Conservation (phyloP, 2,329 filamentous ascomycete species). For the Aspergillus sp. region DNA sequence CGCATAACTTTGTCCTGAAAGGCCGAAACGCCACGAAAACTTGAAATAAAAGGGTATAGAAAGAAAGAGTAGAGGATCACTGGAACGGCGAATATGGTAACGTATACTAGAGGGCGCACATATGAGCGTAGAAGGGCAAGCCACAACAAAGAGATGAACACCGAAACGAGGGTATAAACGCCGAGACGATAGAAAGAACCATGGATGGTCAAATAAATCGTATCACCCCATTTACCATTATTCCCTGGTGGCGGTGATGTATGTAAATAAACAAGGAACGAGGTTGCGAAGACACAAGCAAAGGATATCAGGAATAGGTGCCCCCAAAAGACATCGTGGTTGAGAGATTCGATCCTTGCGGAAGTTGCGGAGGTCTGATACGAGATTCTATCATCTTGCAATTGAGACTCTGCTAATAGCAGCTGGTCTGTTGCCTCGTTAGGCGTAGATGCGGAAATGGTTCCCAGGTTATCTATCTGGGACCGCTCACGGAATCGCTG, state of each 20-base stretch:
- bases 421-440: conserved; percentile 54
- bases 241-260: conserved; percentile 70
- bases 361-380: conserved; percentile 58
- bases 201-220: conserved; percentile 85
- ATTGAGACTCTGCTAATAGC: conserved; percentile 45
- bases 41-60: conserved; percentile 86
- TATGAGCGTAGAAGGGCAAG: conserved; percentile 84
- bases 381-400: conserved; percentile 51
- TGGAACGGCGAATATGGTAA: conserved; percentile 81
- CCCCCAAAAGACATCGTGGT: conserved; percentile 88
- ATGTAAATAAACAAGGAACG: conserved; percentile 85
- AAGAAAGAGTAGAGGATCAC: conserved; percentile 85
- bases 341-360: conserved; percentile 67
- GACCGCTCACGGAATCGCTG: conserved; percentile 55
- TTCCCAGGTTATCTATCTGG: conserved; percentile 36
- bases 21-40: conserved; percentile 76
- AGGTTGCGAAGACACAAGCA: conserved; percentile 81
- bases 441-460: conserved; percentile 47
- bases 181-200: conserved; percentile 86
- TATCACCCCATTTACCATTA: conserved; percentile 74
- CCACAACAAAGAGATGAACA: conserved; percentile 87
- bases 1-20: conserved; percentile 89
- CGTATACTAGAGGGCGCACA: conserved; percentile 76
- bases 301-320: conserved; percentile 84
- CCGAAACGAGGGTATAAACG: conserved; percentile 85